phyloP scores from a whole-genome alignment of 2,329 filamentous ascomycete genomes.

The Curvularia sp. region DNA sequence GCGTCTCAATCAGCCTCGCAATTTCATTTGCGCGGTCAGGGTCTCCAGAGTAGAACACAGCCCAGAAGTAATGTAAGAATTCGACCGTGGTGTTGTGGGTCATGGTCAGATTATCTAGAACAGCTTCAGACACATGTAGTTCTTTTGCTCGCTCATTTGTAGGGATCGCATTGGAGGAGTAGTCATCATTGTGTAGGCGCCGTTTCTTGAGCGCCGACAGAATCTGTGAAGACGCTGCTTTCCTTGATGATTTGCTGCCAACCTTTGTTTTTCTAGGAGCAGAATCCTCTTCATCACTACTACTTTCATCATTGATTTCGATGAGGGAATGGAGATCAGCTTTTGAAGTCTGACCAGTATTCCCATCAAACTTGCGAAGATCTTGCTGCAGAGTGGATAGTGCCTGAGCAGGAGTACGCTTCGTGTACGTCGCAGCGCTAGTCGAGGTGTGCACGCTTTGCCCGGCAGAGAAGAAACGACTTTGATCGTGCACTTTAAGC shows the following conservation, averaged over 20 bases:
- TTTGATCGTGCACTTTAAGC: conserved; percentile 88
- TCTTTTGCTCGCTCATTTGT: conserved; percentile 43
- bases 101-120: conserved; percentile 69
- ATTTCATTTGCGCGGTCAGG: conserved; percentile 80
- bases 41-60: conserved; percentile 87
- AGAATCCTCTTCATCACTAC: conserved; percentile 65
- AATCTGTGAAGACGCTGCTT: conserved; percentile 70
- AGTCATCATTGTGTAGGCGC: conserved; percentile 62
- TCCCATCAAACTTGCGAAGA: conserved; percentile 58
- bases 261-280: conserved; percentile 66
- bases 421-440: conserved; percentile 66
- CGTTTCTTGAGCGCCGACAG: conserved; percentile 69
- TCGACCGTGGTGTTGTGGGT: conserved; percentile 94
- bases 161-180: conserved; percentile 30
- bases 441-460: conserved; percentile 54
- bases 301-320: conserved; percentile 71
- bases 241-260: conserved; percentile 72
- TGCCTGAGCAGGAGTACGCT: conserved; percentile 74
- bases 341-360: conserved; percentile 45
- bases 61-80: conserved; percentile 98
- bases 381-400: conserved; percentile 70
- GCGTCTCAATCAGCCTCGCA: conserved; percentile 79
- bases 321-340: conserved; percentile 68
- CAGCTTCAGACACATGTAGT: conserved; percentile 49
- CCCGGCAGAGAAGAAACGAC: conserved; percentile 73